Evolutionary conservation across 192 early-diverging fungal species (phyloP).

Genomic region (Mortierella antarctica): DNA sequence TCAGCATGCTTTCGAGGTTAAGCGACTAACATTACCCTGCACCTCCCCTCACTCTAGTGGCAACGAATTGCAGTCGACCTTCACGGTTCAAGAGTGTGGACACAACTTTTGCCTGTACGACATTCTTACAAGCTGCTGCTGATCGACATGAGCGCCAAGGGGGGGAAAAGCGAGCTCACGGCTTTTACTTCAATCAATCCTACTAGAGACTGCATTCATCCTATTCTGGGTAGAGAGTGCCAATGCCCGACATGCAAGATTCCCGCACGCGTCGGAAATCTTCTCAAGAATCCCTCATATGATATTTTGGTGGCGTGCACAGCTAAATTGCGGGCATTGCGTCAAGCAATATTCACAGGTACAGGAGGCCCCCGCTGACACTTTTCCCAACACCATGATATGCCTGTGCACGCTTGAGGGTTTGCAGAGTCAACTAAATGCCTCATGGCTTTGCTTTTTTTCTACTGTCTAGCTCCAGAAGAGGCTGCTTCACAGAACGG

Average conservation of each 20-base stretch:
- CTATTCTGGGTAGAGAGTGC: slow-evolving; percentile 19
- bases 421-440: not conserved
- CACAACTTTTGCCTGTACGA: slow-evolving; percentile 56
- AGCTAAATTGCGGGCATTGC: slow-evolving; percentile 16
- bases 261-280: slow-evolving; percentile 44
- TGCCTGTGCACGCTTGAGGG: not conserved
- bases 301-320: slow-evolving; percentile 51
- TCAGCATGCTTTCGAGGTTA: too few relatives aligned
- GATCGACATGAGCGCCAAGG: not conserved
- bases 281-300: slow-evolving; percentile 36
- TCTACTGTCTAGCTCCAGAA: not conserved
- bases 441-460: not conserved
- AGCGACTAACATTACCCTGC: not conserved
- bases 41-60: not conserved
- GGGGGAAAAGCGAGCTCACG: not conserved
- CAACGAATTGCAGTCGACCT: slow-evolving; percentile 29
- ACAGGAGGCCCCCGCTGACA: not conserved
- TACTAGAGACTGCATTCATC: slow-evolving; percentile 38
- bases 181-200: not conserved
- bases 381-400: too few relatives aligned
- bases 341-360: not conserved
- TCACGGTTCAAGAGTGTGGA: slow-evolving; percentile 51
- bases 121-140: not conserved
- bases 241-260: slow-evolving; percentile 48
- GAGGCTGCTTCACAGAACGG: too few relatives aligned